These are phyloP conservation scores for Plasmodium vivax DNA, from an alignment of 169 alveolate genomes.

Conservation along the genomic window DNA sequence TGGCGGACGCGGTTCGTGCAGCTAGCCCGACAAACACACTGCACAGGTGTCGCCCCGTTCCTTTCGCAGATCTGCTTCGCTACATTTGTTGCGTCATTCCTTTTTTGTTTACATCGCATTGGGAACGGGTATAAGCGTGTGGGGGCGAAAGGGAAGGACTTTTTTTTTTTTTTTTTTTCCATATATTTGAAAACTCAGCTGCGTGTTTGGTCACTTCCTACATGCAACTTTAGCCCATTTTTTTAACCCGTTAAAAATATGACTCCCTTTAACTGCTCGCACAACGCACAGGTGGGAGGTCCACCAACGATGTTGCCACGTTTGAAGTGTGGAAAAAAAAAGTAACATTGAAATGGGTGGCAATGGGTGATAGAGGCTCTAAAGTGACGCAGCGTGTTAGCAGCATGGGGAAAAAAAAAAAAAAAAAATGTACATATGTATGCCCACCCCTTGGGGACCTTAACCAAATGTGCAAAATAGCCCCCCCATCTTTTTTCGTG, in stretches of 20 bases:
- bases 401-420: neutral
- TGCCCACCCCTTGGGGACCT: neutral
- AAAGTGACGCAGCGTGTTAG: neutral
- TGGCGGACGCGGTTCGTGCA: neutral
- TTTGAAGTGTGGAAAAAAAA: neutral
- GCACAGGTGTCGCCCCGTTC: neutral
- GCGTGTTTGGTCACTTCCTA: neutral
- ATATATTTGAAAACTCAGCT: neutral
- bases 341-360: neutral
- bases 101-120: neutral
- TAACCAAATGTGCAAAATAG: neutral
- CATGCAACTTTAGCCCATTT: neutral
- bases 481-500: neutral
- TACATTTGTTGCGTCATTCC: neutral
- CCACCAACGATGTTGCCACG: neutral
- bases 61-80: neutral
- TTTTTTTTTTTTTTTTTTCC: neutral
- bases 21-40: neutral
- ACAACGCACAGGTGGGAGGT: neutral
- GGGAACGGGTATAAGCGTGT: neutral
- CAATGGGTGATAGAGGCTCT: neutral
- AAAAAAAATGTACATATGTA: conserved; percentile 1
- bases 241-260: neutral
- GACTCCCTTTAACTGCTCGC: neutral
- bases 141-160: neutral